These are phyloP conservation scores for Suillus subaureus DNA, from an alignment of 768 basidiomycete species.

Conservation along the genomic window DNA sequence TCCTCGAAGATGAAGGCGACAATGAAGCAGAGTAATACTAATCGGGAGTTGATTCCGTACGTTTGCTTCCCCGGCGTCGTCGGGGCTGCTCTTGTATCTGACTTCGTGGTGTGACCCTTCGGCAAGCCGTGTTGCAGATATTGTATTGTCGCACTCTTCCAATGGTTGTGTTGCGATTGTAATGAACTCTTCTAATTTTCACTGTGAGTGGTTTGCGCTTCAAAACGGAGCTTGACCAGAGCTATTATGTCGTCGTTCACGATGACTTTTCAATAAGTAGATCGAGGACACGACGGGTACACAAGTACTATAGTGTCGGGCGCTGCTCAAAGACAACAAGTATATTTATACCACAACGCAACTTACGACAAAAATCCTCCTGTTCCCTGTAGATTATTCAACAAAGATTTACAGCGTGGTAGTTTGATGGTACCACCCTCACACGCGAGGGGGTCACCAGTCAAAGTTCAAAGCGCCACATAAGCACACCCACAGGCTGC, in stretches of 20 bases:
- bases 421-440: too few relatives aligned
- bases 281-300: not conserved
- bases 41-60: not conserved
- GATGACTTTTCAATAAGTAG: not conserved
- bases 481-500: not conserved
- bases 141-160: not conserved
- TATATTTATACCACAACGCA: not conserved
- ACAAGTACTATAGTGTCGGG: not conserved
- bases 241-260: not conserved
- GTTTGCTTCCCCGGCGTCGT: not conserved
- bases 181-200: not conserved
- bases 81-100: not conserved
- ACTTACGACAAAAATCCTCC: not conserved
- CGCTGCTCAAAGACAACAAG: not conserved
- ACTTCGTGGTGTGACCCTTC: not conserved
- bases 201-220: not conserved
- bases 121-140: not conserved
- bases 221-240: not conserved
- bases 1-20: slow-evolving; percentile 8
- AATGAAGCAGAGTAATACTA: slow-evolving; percentile 19
- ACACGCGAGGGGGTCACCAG: not conserved
- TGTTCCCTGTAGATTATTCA: not conserved
- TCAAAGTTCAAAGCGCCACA: not conserved
- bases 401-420: not conserved
- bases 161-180: not conserved